Base-by-base conservation (phyloP, 73 alveolate genomes). In the Uronychia setigera region DNA sequence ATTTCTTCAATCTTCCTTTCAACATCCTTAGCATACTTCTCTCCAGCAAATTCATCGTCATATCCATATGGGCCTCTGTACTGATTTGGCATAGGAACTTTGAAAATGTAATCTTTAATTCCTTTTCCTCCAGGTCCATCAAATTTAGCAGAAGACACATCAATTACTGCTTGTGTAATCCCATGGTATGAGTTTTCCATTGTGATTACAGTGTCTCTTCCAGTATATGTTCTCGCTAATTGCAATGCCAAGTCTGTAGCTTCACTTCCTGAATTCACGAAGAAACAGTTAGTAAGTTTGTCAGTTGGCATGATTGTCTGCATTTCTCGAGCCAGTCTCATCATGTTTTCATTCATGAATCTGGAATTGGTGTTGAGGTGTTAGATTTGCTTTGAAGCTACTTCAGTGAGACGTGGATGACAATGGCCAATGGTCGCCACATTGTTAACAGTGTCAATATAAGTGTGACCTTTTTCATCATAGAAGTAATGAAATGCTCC, bases 161-260 rank as follows among this genome's bases (percentile, higher is more conserved):
- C 85, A n/a, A 81, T 60, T 11, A 77, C 82, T 75, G 81, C 86
- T 35, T 76, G 78, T 28, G 91, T 76, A 76, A 26, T 78, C 33
- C 91, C 91, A 33, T 84, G 91, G 28, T 84, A 84, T 29, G 84
- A 80, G 58, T 84, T 80, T 74, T 84, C 87, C 30, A 84, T 80
- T 25, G 67, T 82, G 1, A 84, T n/a, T 30, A 84, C 28, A 27
- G 58, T 30, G 1, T 82, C 57, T 31, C 82, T 59, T n/a, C 1
- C 0, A 58, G 83, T 82, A n/a, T 59, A 29, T 1, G 92, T 60
- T 5, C 77, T 31, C 26, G 92, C 92, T 33, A 86, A 60, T 31
- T 88, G 74, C 67, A 79, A 35, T 26, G 92, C 92, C 76, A 86
- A 59, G 35, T 86, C 92, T 14, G 67, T 79, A 11, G 92, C 92